Conservation (phyloP, 2,329 filamentous ascomycete genomes). For the Colletotrichum higginsianum region DNA sequence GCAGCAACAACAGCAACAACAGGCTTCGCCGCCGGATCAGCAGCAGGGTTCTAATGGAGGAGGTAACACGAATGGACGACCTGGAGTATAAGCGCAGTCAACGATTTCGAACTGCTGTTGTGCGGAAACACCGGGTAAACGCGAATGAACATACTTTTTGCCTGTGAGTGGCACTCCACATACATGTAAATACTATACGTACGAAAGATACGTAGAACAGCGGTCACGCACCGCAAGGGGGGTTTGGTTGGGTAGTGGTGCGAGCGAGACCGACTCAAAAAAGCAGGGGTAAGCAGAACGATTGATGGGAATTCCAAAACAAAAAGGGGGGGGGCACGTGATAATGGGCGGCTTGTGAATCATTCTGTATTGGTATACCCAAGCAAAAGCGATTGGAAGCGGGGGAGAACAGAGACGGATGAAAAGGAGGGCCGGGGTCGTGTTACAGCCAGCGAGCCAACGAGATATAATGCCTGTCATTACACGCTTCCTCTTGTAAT, state of each 20-base stretch:
- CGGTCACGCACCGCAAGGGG: not conserved
- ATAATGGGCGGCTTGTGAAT: not conserved
- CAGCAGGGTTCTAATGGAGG: conserved; percentile 41
- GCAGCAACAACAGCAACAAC: conserved; percentile 21
- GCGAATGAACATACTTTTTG: not conserved
- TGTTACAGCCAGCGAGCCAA: not conserved
- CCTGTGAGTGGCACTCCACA: not conserved
- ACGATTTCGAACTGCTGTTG: not conserved
- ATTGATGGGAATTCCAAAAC: not conserved
- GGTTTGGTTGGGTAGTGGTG: not conserved
- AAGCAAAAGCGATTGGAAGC: not conserved
- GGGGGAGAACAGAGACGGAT: not conserved
- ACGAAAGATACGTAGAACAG: not conserved
- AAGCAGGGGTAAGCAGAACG: not conserved
- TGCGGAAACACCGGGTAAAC: not conserved
- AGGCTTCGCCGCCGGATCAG: not conserved
- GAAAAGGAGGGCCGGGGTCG: not conserved
- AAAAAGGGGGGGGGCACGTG: not conserved
- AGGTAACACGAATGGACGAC: conserved; percentile 10
- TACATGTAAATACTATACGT: not conserved
- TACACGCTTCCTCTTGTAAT: not conserved
- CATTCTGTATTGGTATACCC: conserved; percentile 22
- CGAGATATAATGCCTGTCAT: not conserved
- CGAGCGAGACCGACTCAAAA: not conserved
- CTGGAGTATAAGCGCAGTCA: not conserved